Conservation (phyloP, 441 rosid genomes). For the Corymbia citriodora region DNA sequence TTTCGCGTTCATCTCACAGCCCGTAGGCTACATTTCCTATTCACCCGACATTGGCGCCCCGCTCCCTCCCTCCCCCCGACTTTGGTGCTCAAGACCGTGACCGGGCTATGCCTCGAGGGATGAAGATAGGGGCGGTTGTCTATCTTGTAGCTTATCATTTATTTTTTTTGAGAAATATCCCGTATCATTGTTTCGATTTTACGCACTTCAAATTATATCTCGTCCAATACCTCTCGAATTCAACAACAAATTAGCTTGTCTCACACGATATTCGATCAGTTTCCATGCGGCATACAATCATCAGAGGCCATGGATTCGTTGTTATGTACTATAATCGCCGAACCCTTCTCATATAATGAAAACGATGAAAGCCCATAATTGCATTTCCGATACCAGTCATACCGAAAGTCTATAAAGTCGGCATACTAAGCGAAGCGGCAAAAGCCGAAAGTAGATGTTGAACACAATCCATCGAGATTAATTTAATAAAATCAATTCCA, state of each 20-base stretch:
- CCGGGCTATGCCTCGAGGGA: background rate
- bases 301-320: accelerated
- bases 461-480: accelerated
- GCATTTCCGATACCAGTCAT: accelerated
- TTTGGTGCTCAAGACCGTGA: background rate
- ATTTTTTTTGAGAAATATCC: background rate
- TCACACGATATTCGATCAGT: accelerated
- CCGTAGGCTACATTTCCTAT: background rate
- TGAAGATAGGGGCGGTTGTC: background rate
- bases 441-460: accelerated
- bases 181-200: accelerated
- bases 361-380: background rate
- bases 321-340: background rate
- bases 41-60: accelerated
- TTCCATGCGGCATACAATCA: accelerated
- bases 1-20: too few species aligned
- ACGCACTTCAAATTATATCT: background rate
- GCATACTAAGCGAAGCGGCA: accelerated
- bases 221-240: background rate
- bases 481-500: too few species aligned
- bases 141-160: background rate
- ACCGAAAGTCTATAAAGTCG: accelerated
- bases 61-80: too few species aligned
- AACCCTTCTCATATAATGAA: background rate
- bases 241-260: accelerated